Evolutionary conservation across 805 yeast genomes (phyloP), one percentile per base, ranked within the genome.

Genomic region (Starmera quercuum): DNA sequence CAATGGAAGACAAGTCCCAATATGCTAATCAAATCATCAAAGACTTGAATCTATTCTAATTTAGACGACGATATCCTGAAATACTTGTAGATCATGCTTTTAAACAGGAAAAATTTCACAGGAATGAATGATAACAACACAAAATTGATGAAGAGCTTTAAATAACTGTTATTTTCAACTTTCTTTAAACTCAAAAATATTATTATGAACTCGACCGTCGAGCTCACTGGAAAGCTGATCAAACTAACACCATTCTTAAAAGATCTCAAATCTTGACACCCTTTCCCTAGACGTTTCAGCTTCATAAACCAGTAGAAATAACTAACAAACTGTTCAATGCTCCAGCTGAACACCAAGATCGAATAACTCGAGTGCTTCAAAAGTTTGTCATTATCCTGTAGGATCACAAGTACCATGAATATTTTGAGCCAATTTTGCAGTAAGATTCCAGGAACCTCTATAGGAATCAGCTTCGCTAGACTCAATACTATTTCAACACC

Each of bases 261-360:
- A 1, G 24, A n/a, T 4, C n/a, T 13, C 8, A 35, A 11, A 35
- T 39, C 39, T 3, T 17, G 11, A 5, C 47, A 40, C 3, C 39
- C 29, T 6, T 18, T 17, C 9, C 36, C 36, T n/a, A 33, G 6
- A 19, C 29, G 28, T 18, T 22, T 33, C 11, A 41, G 36, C 27
- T 46, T 48, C 32, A 39, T 37, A 20, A 37, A 32, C 23, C 40
- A 41, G 25, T 46, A 48, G 11, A 41, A n/a, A 24, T 42, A 44
- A 4, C 37, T 22, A 6, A 45, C 9, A 4, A 27, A 2, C 7
- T 30, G 31, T 21, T 18, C 18, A 6, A 14, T 7, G 3, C 25
- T 23, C 32, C 32, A 33, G 9, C 29, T 12, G 6, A 33, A 28
- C 7, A 33, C 24, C 9, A 33, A 24, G 8, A 29, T 12, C 10